Percentiles rank a stretch among this genome's conserved stretches.
Evolutionary conservation across 805 yeast species (phyloP).

Genomic region (Kockiozyma suomiensis): DNA sequence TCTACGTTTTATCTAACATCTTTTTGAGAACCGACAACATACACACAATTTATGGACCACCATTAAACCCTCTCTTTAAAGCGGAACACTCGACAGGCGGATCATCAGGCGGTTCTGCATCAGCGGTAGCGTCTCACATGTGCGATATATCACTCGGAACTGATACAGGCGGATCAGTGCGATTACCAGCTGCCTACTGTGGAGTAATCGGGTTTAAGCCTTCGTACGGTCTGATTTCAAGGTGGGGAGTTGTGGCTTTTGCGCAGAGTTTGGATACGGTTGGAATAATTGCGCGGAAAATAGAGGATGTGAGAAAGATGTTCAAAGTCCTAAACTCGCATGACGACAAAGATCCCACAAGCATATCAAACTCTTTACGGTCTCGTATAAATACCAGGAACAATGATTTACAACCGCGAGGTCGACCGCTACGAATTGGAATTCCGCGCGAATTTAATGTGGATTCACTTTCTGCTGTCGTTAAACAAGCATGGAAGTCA

Average conservation of each 20-base stretch:
- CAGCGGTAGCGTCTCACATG: slow-evolving; percentile 74
- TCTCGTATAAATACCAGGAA: background rate
- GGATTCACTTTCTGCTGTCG: slow-evolving; percentile 53
- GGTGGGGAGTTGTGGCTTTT: slow-evolving; percentile 90
- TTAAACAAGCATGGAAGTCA: slow-evolving; percentile 52
- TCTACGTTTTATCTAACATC: background rate
- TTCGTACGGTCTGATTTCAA: slow-evolving; percentile 83
- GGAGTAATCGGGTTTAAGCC: slow-evolving; percentile 90
- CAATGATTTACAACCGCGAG: slow-evolving; percentile 6
- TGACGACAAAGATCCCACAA: slow-evolving; percentile 83
- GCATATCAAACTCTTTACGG: slow-evolving; percentile 37
- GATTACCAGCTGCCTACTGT: slow-evolving; percentile 88
- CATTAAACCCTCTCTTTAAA: slow-evolving; percentile 49
- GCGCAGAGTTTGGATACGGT: slow-evolving; percentile 96
- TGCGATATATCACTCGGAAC: slow-evolving; percentile 80
- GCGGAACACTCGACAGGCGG: slow-evolving; percentile 71
- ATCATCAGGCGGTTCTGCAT: slow-evolving; percentile 95
- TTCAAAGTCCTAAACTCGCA: slow-evolving; percentile 52
- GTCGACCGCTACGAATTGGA: slow-evolving; percentile 58
- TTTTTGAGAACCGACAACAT: slow-evolving; percentile 40
- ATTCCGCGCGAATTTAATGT: slow-evolving; percentile 69
- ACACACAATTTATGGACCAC: slow-evolving; percentile 42
- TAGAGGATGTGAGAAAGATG: slow-evolving; percentile 51
- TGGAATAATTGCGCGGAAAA: slow-evolving; percentile 67
- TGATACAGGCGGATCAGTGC: slow-evolving; percentile 96